These are phyloP conservation scores for Hyphopichia pseudoburtonii DNA, from an alignment of 1,139 yeast genomes.

Conservation along the genomic window DNA sequence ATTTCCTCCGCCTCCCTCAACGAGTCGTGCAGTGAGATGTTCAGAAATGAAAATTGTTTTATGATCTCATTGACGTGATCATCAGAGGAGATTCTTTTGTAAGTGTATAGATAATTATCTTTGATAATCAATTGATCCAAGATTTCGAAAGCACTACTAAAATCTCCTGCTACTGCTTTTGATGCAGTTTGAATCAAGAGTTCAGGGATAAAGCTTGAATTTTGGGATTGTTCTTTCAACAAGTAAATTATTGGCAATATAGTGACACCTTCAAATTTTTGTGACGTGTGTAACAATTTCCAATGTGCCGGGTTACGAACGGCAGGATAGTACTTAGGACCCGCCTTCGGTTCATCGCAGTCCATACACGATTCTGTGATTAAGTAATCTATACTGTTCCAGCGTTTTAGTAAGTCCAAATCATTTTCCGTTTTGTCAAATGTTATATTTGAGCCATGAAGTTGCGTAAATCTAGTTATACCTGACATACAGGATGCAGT, in stretches of 20 bases:
- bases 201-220: constrained; percentile 9
- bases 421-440: constrained; percentile 77
- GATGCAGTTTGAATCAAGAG: constrained; percentile 14
- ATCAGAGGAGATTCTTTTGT: constrained; percentile 22
- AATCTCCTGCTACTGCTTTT: constrained; percentile 19
- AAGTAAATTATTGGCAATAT: constrained; percentile 17
- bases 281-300: constrained; percentile 22
- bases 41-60: background rate
- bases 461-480: constrained; percentile 68
- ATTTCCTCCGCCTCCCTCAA: constrained; percentile 8
- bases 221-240: constrained; percentile 10
- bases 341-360: background rate
- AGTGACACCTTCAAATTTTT: constrained; percentile 23
- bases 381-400: constrained; percentile 61
- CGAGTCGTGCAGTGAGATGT: constrained; percentile 4
- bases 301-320: constrained; percentile 21
- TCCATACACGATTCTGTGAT: constrained; percentile 42
- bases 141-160: constrained; percentile 15
- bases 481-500: constrained; percentile 89
- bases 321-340: background rate
- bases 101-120: constrained; percentile 29
- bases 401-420: constrained; percentile 32
- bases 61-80: constrained; percentile 2
- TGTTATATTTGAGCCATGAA: constrained; percentile 39
- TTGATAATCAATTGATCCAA: constrained; percentile 23